Evolutionary conservation across 208 protist species (phyloP).

Genomic region (Herpetomonas muscarum): DNA sequence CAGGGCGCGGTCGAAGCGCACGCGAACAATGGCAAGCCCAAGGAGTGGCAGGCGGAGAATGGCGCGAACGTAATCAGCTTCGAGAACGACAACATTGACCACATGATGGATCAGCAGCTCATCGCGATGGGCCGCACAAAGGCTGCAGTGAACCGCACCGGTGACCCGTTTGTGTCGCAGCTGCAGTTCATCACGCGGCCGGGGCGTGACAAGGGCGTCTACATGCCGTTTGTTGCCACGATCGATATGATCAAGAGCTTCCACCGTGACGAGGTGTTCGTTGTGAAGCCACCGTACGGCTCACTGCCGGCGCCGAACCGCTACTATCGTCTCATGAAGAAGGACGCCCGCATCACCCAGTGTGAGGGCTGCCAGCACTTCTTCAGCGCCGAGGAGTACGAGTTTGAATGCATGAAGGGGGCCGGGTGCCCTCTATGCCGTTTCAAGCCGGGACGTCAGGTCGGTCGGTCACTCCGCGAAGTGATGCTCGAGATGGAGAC

Average conservation of each 20-base stretch:
- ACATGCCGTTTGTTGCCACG: constrained; percentile 82
- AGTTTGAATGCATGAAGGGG: constrained; percentile 86
- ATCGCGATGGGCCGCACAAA: constrained; percentile 66
- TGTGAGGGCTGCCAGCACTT: constrained; percentile 94
- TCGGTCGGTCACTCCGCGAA: constrained; percentile 51
- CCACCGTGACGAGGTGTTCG: constrained; percentile 84
- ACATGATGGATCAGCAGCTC: constrained; percentile 80
- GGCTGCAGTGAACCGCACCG: constrained; percentile 54
- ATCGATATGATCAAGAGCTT: constrained; percentile 76
- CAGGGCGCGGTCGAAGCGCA: neutral
- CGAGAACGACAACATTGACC: constrained; percentile 86
- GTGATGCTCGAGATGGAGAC: constrained; percentile 47
- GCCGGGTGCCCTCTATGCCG: constrained; percentile 88
- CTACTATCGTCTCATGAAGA: constrained; percentile 89
- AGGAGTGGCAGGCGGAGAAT: constrained; percentile 51
- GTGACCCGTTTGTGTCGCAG: constrained; percentile 89
- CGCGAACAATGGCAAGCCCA: constrained; percentile 8
- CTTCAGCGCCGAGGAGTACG: constrained; percentile 89
- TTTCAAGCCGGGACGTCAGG: constrained; percentile 56
- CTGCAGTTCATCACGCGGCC: constrained; percentile 78
- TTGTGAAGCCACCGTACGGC: constrained; percentile 71
- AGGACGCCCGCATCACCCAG: constrained; percentile 67
- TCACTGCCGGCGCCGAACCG: constrained; percentile 62
- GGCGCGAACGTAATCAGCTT: constrained; percentile 88
- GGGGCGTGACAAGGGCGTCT: constrained; percentile 55